Evolutionary conservation across 2,329 filamentous ascomycete genomes (phyloP).

Genomic region (Akanthomyces lecanii): DNA sequence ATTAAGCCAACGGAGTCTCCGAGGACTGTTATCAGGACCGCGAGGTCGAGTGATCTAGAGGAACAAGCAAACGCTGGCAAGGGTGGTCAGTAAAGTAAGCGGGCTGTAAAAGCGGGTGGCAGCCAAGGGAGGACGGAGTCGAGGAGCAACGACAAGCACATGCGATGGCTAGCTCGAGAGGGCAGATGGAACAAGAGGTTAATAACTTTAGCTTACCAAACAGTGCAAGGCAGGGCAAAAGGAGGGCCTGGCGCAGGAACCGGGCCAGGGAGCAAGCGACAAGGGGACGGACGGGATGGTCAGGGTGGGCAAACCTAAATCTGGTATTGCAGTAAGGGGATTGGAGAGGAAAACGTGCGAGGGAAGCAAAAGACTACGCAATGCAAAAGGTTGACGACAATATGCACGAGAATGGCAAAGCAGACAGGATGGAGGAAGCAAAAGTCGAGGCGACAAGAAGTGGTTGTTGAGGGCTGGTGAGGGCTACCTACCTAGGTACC

Average conservation of each 20-base stretch:
- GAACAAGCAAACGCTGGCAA: constrained; percentile 7
- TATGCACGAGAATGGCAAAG: not conserved
- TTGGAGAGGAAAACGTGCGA: not conserved
- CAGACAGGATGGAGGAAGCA: not conserved
- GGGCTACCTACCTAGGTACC: too few relatives aligned
- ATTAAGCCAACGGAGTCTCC: not conserved
- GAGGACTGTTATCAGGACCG: constrained; percentile 12
- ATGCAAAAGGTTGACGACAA: not conserved
- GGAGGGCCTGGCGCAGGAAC: constrained; percentile 4
- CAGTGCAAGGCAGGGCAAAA: constrained; percentile 11
- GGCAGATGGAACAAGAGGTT: not conserved
- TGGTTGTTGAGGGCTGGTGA: not conserved
- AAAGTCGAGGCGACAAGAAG: not conserved
- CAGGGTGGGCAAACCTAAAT: constrained; percentile 8
- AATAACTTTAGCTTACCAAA: constrained; percentile 1
- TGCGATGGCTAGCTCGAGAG: not conserved
- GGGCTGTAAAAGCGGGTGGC: constrained; percentile 8
- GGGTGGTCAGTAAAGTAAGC: constrained; percentile 10
- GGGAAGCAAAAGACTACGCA: not conserved
- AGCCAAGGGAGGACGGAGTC: constrained; percentile 12
- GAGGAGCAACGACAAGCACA: not conserved
- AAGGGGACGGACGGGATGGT: constrained; percentile 3
- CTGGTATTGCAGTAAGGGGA: not conserved
- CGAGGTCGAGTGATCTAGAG: constrained; percentile 8
- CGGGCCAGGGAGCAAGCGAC: constrained; percentile 7